Base-by-base conservation (phyloP, 2,329 filamentous ascomycete genomes). In the Ophiostoma tasmaniense region DNA sequence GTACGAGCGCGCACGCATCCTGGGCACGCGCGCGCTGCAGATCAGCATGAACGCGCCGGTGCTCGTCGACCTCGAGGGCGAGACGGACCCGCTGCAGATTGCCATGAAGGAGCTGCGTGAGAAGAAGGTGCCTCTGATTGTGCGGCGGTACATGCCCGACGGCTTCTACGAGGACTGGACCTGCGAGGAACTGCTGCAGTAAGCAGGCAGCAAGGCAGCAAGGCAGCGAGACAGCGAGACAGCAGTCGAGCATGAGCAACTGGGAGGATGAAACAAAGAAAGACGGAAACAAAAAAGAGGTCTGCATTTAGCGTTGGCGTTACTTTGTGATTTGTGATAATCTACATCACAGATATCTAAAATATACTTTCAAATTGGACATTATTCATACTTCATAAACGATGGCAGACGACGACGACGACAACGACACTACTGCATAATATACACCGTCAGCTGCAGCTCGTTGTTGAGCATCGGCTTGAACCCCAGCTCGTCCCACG, bases 151-250 rank as follows among this genome's bases (percentile, higher is more conserved):
- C 81, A 86, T 99, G 77, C 95, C 95, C 28, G 95, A 99, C 81
- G 95, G 95, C 82, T 97, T 87, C 82, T 98, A 98, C 80, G 95
- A 99, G 85, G 95, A 99, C 79, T 99, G 95, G 95, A 96, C 93
- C 45, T 97, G 93, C 81, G 95, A 98, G 81, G 95, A 99, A 80
- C 84, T 98, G 73, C 85, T 97, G 68, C 85, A 87, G 78, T 87
- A 72, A 22, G 59, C n/a, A 30, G 30, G 2, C n/a, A n/a, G n/a
- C n/a, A n/a, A 11, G 3, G 22, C 14, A 4, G 35, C 25, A 28
- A 10, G 20, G 3, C 37, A 17, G 14, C 45, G 42, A 25, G 42
- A 6, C 37, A 8, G 28, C 62, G 35, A 55, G 33, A 14, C 37
- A 13, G 37, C 37, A 37, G 30, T 33, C 22, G 50, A 22, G 25